Conservation (phyloP, 2,329 filamentous ascomycete genomes). For the Ophiobolus disseminans region DNA sequence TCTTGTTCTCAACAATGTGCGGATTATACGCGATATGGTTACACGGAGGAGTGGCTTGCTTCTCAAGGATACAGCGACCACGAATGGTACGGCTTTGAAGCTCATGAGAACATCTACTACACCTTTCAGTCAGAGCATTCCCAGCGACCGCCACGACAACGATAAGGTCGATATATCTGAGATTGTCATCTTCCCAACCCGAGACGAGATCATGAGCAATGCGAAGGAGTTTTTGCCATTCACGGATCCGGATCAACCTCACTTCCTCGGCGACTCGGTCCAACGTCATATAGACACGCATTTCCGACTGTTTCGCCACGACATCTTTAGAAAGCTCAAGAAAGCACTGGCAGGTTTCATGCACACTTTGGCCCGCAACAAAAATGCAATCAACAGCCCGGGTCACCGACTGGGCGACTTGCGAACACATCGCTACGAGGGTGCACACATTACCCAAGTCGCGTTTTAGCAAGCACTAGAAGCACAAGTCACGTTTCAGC, state of each 20-base stretch:
- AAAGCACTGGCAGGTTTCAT: slow-evolving; percentile 28
- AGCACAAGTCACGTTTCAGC: slow-evolving; percentile 28
- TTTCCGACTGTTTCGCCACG: slow-evolving; percentile 43
- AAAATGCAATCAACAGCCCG: slow-evolving; percentile 6
- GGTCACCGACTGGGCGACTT: slow-evolving; percentile 25
- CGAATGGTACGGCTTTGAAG: no score
- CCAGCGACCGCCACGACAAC: slow-evolving; percentile 40
- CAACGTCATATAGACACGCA: slow-evolving; percentile 43
- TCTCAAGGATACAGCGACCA: slow-evolving; percentile 4
- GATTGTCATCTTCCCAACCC: slow-evolving; percentile 42
- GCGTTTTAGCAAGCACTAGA: slow-evolving; percentile 27
- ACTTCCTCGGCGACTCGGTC: slow-evolving; percentile 30
- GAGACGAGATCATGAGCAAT: slow-evolving; percentile 47
- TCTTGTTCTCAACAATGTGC: slow-evolving; percentile 7
- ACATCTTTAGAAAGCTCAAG: slow-evolving; percentile 43
- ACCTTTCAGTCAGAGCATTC: slow-evolving; percentile 30
- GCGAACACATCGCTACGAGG: slow-evolving; percentile 27
- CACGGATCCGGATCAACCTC: slow-evolving; percentile 35
- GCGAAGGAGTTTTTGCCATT: slow-evolving; percentile 45
- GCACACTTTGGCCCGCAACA: slow-evolving; percentile 15
- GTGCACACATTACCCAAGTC: slow-evolving; percentile 25
- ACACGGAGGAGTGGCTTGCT: slow-evolving; percentile 26
- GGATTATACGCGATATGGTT: slow-evolving; percentile 22
- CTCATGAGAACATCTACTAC: no score
- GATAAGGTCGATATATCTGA: slow-evolving; percentile 40